Conservation (phyloP, 2,329 filamentous ascomycete species). For the Rutstroemia sp. region DNA sequence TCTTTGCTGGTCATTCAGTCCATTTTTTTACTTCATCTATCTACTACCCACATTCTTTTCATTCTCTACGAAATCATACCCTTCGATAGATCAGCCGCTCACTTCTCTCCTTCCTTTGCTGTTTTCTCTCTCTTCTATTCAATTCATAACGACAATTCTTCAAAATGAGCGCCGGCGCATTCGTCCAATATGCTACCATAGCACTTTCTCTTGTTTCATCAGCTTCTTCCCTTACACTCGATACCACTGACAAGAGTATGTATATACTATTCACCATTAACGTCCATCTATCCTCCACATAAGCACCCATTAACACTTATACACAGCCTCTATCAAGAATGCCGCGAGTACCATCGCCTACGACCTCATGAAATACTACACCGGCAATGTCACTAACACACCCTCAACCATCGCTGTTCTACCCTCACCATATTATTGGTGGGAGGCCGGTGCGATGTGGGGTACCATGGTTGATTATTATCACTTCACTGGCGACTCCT, state of each 20-base stretch:
- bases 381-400: slow-evolving; percentile 50
- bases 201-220: not conserved
- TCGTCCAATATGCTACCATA: not conserved
- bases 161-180: not conserved
- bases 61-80: not conserved
- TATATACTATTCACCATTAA: not conserved
- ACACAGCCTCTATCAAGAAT: slow-evolving; percentile 51
- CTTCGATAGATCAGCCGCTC: not conserved
- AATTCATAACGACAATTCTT: not conserved
- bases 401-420: slow-evolving; percentile 53
- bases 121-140: not conserved
- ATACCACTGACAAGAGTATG: slow-evolving; percentile 3
- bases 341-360: slow-evolving; percentile 54
- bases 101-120: not conserved
- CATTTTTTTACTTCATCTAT: not conserved
- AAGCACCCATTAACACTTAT: not conserved
- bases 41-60: not conserved
- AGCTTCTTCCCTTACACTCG: slow-evolving; percentile 1
- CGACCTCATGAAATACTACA: slow-evolving; percentile 57
- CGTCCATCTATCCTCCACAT: not conserved
- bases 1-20: not conserved
- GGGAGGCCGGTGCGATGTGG: slow-evolving; percentile 52
- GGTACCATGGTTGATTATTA: slow-evolving; percentile 65
- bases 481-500: slow-evolving; percentile 54
- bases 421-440: slow-evolving; percentile 56